Conservation (phyloP, 331 rosid genomes). For the Telfairia occidentalis region DNA sequence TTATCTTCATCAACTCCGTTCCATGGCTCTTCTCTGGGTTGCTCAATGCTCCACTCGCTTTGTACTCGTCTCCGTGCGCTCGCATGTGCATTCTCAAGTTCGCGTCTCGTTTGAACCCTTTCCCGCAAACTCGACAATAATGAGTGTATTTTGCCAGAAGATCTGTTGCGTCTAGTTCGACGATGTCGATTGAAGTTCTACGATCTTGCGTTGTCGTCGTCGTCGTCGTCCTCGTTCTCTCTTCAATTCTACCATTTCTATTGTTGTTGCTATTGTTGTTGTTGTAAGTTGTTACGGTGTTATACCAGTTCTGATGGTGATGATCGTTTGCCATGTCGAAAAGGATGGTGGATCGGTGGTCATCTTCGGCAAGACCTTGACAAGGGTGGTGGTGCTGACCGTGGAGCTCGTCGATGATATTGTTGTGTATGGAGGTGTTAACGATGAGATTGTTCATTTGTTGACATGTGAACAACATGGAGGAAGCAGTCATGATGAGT, state of each 20-base stretch:
- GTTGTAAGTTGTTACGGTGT: background rate
- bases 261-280: background rate
- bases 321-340: background rate
- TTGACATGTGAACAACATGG: conserved; percentile 68
- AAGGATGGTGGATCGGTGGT: background rate
- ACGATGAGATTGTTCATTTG: conserved; percentile 27
- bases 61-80: conserved; percentile 92
- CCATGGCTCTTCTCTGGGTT: conserved; percentile 44
- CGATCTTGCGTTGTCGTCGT: background rate
- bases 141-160: conserved; percentile 88
- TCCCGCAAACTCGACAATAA: conserved; percentile 79
- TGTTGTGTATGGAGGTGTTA: conserved; percentile 23
- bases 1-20: background rate
- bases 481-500: conserved; percentile 52
- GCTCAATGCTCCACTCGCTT: conserved; percentile 56
- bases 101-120: conserved; percentile 86
- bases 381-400: background rate
- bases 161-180: conserved; percentile 57
- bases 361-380: background rate
- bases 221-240: background rate
- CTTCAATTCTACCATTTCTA: background rate
- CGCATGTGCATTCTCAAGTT: conserved; percentile 97
- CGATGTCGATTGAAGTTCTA: conserved; percentile 25
- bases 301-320: background rate
- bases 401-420: conserved; percentile 12